Evolutionary conservation across 2,329 filamentous ascomycete genomes (phyloP).

Genomic region (Aureobasidium sp.): DNA sequence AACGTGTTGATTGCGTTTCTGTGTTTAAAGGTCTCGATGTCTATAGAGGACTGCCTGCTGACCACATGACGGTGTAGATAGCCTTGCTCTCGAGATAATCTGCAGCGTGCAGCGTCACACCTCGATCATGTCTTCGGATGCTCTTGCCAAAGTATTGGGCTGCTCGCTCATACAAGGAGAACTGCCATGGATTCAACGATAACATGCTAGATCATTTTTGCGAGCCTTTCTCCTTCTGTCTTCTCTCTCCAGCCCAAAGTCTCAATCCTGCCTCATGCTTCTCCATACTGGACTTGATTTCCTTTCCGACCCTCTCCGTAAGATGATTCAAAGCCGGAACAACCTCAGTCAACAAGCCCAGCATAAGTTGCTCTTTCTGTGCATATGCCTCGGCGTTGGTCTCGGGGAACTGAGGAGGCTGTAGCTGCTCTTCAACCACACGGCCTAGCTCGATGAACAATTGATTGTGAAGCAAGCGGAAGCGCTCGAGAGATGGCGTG

Average conservation of each 20-base stretch:
- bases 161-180: too few relatives aligned
- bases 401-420: not conserved
- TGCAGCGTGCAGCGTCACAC: not conserved
- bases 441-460: constrained; percentile 1
- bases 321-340: not conserved
- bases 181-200: not conserved
- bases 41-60: not conserved
- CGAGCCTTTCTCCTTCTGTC: not conserved
- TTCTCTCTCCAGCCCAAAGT: constrained; percentile 1
- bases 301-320: not conserved
- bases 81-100: not conserved
- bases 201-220: not conserved
- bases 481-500: not conserved
- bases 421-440: not conserved
- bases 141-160: not conserved
- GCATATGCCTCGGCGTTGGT: not conserved
- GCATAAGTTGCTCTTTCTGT: not conserved
- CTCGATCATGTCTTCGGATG: not conserved
- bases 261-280: not conserved
- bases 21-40: not conserved
- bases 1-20: not conserved
- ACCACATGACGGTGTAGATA: not conserved
- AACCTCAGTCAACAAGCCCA: constrained; percentile 7
- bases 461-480: not conserved
- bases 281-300: not conserved